A percentile compares a stretch with the other conserved stretches of the same genome.
Evolutionary conservation across 2,329 filamentous ascomycete species (phyloP).

Genomic region (Fusarium falciforme): DNA sequence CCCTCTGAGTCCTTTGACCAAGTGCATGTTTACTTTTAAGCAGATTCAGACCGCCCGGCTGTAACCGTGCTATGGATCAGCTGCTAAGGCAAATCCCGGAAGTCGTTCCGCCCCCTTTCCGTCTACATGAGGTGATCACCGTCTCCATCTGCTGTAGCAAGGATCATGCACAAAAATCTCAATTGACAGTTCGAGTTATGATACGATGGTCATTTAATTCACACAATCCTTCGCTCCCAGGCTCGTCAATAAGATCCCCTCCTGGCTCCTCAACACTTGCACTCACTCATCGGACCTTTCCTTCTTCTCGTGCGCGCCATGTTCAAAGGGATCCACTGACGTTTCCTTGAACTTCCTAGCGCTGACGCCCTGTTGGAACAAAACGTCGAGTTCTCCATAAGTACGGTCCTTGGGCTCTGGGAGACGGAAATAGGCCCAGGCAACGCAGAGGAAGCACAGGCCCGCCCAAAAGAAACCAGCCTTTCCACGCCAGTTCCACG

Average conservation of each 20-base stretch:
- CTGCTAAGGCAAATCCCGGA: not conserved
- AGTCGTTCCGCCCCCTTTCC: not conserved
- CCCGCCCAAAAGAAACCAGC: slow-evolving; percentile 38
- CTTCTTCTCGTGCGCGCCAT: not conserved
- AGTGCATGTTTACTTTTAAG: not conserved
- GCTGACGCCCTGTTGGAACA: slow-evolving; percentile 21
- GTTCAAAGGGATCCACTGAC: not conserved
- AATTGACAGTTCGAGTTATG: not conserved
- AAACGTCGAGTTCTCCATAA: slow-evolving; percentile 39
- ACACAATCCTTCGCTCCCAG: not conserved
- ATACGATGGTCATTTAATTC: not conserved
- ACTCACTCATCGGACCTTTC: not conserved
- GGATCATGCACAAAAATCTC: not conserved
- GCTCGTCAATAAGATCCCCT: not conserved
- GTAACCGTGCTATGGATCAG: not conserved
- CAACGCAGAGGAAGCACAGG: slow-evolving; percentile 17
- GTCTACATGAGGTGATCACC: not conserved
- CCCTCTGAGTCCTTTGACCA: not conserved
- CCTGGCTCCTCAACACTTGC: not conserved
- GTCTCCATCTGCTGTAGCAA: not conserved
- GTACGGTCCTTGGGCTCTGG: slow-evolving; percentile 42
- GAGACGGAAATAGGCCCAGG: slow-evolving; percentile 40
- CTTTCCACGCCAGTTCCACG: slow-evolving; percentile 36
- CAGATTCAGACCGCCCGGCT: not conserved
- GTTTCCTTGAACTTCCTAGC: slow-evolving; percentile 29